A percentile compares a stretch with the other conserved stretches of the same genome.
phyloP scores from a whole-genome alignment of 148 eudicot species.

The Rhododendron vialii region DNA sequence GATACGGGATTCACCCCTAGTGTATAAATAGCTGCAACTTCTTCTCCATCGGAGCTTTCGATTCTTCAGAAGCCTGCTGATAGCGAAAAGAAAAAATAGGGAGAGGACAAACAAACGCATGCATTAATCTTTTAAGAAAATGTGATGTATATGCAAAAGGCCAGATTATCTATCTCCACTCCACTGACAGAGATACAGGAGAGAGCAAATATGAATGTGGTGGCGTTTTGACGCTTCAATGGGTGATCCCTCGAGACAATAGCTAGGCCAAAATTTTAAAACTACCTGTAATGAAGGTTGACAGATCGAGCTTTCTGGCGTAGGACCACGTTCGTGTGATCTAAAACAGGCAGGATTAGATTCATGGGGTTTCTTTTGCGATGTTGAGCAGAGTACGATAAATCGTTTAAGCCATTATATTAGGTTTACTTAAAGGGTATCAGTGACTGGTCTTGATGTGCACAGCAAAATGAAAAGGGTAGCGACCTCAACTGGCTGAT shows the following conservation, averaged over 20 bases:
- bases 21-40: neutral
- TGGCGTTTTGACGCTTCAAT: neutral
- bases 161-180: neutral
- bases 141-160: neutral
- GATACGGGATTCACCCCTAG: neutral
- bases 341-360: slow-evolving; percentile 29
- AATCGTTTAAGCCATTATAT: no score
- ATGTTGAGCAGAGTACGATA: no score
- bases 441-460: no score
- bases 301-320: neutral
- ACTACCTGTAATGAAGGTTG: slow-evolving; percentile 2
- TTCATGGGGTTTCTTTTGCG: no score
- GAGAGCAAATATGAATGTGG: neutral
- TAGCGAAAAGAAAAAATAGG: neutral
- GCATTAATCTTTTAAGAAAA: neutral
- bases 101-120: neutral
- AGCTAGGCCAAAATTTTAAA: slow-evolving; percentile 2
- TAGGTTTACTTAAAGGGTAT: no score
- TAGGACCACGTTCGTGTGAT: slow-evolving; percentile 25
- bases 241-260: slow-evolving; percentile 14
- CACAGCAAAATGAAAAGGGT: no score
- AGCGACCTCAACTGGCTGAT: neutral
- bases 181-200: neutral
- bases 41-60: slow-evolving; percentile 15
- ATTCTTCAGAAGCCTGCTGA: slow-evolving; percentile 39